A percentile compares a stretch with the other conserved stretches of the same genome.
These are phyloP conservation scores for Pleurotus sapidus DNA, from an alignment of 768 basidiomycete genomes.

Conservation along the genomic window DNA sequence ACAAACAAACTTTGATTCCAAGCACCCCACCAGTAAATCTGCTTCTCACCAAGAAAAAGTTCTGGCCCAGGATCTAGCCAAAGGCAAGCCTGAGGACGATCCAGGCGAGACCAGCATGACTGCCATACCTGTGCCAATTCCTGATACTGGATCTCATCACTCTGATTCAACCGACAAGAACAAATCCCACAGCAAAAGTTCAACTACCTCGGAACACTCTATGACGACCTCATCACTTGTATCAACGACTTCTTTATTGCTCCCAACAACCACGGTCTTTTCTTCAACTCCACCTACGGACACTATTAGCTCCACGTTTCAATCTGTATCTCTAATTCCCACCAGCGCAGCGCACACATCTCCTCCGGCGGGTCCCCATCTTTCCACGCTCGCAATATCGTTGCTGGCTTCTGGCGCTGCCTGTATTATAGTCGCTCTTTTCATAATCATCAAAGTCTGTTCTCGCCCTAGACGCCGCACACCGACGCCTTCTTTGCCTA, in stretches of 20 bases:
- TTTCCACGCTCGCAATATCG: slow-evolving; percentile 48
- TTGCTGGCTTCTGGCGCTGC: slow-evolving; percentile 51
- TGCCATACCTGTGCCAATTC: slow-evolving; percentile 47
- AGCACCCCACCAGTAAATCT: neutral
- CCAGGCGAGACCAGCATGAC: slow-evolving; percentile 25
- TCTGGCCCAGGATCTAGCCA: neutral
- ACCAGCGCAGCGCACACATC: slow-evolving; percentile 2
- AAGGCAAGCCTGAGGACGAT: slow-evolving; percentile 15
- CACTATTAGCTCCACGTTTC: neutral
- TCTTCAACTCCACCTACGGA: slow-evolving; percentile 8
- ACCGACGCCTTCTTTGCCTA: slow-evolving; percentile 76
- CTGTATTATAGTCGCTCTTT: slow-evolving; percentile 44
- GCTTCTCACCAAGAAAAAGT: neutral
- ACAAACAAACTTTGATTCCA: neutral
- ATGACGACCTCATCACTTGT: slow-evolving; percentile 11
- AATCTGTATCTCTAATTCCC: neutral
- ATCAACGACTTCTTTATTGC: neutral
- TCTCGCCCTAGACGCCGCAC: slow-evolving; percentile 46
- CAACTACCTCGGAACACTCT: slow-evolving; percentile 17
- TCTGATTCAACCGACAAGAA: slow-evolving; percentile 11
- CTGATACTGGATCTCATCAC: slow-evolving; percentile 35
- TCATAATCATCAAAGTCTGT: slow-evolving; percentile 46
- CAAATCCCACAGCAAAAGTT: slow-evolving; percentile 19
- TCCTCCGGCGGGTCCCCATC: slow-evolving; percentile 24
- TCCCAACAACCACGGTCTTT: slow-evolving; percentile 6